These are phyloP conservation scores for Trifolium subterraneum DNA, from an alignment of 306 rosid genomes.

Conservation along the genomic window DNA sequence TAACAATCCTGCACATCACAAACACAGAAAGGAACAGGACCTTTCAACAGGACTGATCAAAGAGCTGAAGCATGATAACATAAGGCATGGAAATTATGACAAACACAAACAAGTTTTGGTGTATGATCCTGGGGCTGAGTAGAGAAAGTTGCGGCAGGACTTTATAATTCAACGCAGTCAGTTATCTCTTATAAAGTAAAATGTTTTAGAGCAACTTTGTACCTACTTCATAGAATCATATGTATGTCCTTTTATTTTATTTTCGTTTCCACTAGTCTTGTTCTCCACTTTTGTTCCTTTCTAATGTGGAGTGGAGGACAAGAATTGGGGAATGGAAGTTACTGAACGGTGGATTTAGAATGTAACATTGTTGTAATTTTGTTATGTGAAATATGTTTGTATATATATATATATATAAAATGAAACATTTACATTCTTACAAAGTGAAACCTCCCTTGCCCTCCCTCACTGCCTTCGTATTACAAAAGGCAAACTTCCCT, in stretches of 20 bases:
- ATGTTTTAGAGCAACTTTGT: conserved; percentile 23
- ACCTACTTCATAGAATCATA: conserved; percentile 4
- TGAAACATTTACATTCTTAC: conserved; percentile 46
- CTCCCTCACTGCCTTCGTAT: conserved; percentile 22
- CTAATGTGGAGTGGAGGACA: conserved; percentile 13
- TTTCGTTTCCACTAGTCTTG: conserved; percentile 6
- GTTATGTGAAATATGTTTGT: conserved; percentile 8
- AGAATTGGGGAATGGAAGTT: conserved; percentile 24
- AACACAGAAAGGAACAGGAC: conserved; percentile 45
- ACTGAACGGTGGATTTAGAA: conserved; percentile 1
- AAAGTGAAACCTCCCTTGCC: conserved; percentile 32
- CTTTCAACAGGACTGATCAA: conserved; percentile 41
- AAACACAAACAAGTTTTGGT: conserved; percentile 35
- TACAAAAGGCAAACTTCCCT: conserved; percentile 1
- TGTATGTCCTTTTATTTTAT: background rate
- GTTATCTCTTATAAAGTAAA: conserved; percentile 2
- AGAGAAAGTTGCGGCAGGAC: conserved; percentile 19
- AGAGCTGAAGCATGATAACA: conserved; percentile 40
- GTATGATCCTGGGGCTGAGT: conserved; percentile 42
- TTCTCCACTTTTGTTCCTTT: background rate
- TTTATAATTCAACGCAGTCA: background rate
- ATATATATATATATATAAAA: conserved; percentile 13
- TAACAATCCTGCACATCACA: conserved; percentile 43
- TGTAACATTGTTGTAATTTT: conserved; percentile 26
- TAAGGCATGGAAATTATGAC: conserved; percentile 42